Evolutionary conservation across 345 rosid genomes (phyloP).

Genomic region (Bruguiera gymnorhiza): DNA sequence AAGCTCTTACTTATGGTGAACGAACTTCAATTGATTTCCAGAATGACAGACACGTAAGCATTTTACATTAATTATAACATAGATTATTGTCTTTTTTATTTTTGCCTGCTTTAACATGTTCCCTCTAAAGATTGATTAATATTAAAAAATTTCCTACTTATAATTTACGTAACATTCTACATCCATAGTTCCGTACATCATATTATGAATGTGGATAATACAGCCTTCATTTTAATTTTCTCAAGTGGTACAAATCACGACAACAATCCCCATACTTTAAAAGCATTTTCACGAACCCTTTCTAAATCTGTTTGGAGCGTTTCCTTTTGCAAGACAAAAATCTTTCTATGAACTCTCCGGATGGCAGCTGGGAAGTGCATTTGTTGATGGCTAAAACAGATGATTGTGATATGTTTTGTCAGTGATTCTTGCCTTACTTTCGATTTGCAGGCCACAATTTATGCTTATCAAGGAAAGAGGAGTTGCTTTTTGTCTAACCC

Average conservation of each 20-base stretch:
- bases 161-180: neutral
- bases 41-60: neutral
- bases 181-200: neutral
- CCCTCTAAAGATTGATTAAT: neutral
- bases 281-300: neutral
- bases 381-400: neutral
- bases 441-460: constrained; percentile 26
- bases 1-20: constrained; percentile 2
- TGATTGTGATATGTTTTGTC: too few relatives aligned
- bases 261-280: neutral
- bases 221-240: neutral
- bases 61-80: neutral
- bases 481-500: constrained; percentile 30
- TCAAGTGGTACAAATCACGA: neutral
- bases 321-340: neutral
- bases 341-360: neutral
- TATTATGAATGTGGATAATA: too few relatives aligned
- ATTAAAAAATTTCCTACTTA: neutral
- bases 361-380: neutral
- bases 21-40: neutral
- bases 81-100: neutral
- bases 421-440: neutral
- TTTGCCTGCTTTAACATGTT: neutral
- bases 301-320: neutral
- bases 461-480: constrained; percentile 22